These are phyloP conservation scores for Conticribra weissflogii DNA, from an alignment of 108 stramenopile genomes.

Conservation along the genomic window DNA sequence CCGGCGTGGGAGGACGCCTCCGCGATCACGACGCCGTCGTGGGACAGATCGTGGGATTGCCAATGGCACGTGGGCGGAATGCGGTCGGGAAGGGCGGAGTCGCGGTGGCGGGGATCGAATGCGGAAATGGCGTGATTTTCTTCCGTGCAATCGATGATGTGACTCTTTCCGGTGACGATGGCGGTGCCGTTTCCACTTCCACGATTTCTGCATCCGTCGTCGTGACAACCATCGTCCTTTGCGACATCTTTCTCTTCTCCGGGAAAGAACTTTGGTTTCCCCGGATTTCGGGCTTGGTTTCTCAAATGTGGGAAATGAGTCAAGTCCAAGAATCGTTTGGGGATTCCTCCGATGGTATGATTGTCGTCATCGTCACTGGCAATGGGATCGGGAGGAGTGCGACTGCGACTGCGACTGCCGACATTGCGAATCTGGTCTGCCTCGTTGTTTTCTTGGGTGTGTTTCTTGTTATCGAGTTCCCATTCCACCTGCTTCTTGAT, in stretches of 20 bases:
- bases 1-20: not conserved
- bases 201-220: too few species aligned
- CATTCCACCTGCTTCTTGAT: too few species aligned
- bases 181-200: too few species aligned
- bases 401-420: too few species aligned
- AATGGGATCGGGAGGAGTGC: too few species aligned
- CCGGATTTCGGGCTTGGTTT: too few species aligned
- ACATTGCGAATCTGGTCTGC: too few species aligned
- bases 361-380: too few species aligned
- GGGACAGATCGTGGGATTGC: not conserved
- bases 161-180: too few species aligned
- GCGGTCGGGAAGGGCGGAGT: not conserved
- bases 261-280: not conserved
- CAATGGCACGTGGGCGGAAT: conserved; percentile 5
- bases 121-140: not conserved
- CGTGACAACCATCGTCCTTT: too few species aligned
- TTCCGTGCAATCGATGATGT: conserved; percentile 44
- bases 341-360: conserved; percentile 34
- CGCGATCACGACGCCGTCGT: not conserved
- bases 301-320: conserved; percentile 33
- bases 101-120: not conserved
- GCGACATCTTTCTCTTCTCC: not conserved
- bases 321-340: conserved; percentile 36
- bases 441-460: too few species aligned
- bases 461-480: too few species aligned